phyloP scores from a whole-genome alignment of 2,329 filamentous ascomycete genomes.

The Fusarium sp. region DNA sequence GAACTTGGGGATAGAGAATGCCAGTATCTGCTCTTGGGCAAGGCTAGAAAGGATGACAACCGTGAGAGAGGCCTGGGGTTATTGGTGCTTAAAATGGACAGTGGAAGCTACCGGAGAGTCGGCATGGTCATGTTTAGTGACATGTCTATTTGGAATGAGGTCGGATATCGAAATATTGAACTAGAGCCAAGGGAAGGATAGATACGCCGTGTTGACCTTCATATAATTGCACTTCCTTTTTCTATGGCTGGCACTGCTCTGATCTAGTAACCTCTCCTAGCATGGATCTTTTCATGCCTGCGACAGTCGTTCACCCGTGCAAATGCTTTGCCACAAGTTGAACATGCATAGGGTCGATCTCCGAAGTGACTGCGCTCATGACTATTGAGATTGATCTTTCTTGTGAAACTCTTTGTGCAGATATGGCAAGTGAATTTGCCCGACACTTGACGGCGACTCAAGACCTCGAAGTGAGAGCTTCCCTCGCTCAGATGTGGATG shows the following conservation, averaged over 20 bases:
- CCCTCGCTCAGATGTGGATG: background rate
- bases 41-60: rapidly evolving
- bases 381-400: background rate
- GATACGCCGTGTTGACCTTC: no score
- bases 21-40: background rate
- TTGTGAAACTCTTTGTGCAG: conserved; percentile 2
- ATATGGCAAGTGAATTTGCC: background rate
- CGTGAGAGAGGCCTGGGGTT: background rate
- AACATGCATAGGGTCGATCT: conserved; percentile 3
- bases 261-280: background rate
- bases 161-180: background rate
- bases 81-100: rapidly evolving
- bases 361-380: conserved; percentile 20
- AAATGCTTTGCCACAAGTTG: background rate
- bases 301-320: conserved; percentile 7
- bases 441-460: background rate
- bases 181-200: background rate
- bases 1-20: rapidly evolving
- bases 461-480: rapidly evolving
- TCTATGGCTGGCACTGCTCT: no score
- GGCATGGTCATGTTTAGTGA: rapidly evolving
- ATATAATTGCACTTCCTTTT: no score
- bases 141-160: rapidly evolving
- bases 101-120: background rate
- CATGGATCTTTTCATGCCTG: conserved; percentile 30